Evolutionary conservation across 768 basidiomycete species (phyloP).

Genomic region (Boletus sp.): DNA sequence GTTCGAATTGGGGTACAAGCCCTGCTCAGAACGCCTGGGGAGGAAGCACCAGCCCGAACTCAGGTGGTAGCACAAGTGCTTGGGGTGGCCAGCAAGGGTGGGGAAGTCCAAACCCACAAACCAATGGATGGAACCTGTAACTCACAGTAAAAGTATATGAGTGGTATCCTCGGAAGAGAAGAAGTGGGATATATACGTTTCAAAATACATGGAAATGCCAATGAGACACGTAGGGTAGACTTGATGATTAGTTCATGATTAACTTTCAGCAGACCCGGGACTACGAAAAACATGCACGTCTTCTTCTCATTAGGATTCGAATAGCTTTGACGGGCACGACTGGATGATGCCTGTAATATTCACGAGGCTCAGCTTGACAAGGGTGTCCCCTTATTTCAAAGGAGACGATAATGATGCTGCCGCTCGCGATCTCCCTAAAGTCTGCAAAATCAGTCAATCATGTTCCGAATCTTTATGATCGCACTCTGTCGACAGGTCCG

Average conservation of each 20-base stretch:
- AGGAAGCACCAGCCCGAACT: slow-evolving; percentile 32
- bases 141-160: neutral
- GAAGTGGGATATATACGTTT: neutral
- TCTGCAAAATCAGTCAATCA: too few species aligned
- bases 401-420: neutral
- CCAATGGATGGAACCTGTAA: slow-evolving; percentile 53
- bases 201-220: neutral
- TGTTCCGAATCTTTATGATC: too few species aligned
- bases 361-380: too few species aligned
- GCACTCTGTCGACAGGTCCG: too few species aligned
- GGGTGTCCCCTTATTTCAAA: neutral
- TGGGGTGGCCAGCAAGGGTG: slow-evolving; percentile 42
- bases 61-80: slow-evolving; percentile 14
- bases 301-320: neutral
- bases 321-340: too few species aligned
- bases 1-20: slow-evolving; percentile 30
- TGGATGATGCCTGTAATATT: too few species aligned
- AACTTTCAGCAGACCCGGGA: too few species aligned
- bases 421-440: too few species aligned
- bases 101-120: slow-evolving; percentile 46
- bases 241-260: too few species aligned
- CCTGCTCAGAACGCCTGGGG: slow-evolving; percentile 38
- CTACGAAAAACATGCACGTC: too few species aligned
- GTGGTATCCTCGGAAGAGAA: neutral
- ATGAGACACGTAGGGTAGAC: too few species aligned